A percentile compares a stretch with the other conserved stretches of the same genome.
Evolutionary conservation across 2,329 filamentous ascomycete species (phyloP).

Genomic region (Lecanicillium sp.): DNA sequence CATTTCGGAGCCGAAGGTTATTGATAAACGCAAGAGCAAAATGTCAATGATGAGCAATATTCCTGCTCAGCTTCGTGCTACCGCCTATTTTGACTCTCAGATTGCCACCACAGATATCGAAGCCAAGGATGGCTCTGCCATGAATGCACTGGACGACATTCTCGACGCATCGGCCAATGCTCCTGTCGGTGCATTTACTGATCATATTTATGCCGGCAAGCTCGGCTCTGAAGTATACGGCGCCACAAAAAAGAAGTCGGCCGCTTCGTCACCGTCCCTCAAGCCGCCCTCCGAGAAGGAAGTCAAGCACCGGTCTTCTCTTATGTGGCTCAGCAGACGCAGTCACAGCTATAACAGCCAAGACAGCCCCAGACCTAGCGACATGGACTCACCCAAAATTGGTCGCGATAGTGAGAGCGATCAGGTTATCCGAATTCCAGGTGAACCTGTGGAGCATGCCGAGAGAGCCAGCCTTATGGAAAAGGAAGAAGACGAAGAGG

Average conservation of each 20-base stretch:
- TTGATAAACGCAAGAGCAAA: slow-evolving; percentile 29
- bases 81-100: slow-evolving; percentile 77
- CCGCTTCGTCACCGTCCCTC: slow-evolving; percentile 23
- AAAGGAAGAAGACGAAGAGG: slow-evolving; percentile 39
- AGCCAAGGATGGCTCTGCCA: slow-evolving; percentile 72
- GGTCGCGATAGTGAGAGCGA: slow-evolving; percentile 13
- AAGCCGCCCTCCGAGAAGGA: slow-evolving; percentile 20
- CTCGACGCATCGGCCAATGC: slow-evolving; percentile 83
- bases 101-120: slow-evolving; percentile 46
- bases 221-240: slow-evolving; percentile 73
- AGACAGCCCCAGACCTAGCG: slow-evolving; percentile 22
- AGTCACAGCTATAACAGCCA: slow-evolving; percentile 26
- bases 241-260: slow-evolving; percentile 41
- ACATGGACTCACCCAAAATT: slow-evolving; percentile 1
- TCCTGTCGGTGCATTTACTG: slow-evolving; percentile 85
- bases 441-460: slow-evolving; percentile 14
- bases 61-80: slow-evolving; percentile 83
- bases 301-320: slow-evolving; percentile 42
- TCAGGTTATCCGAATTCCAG: slow-evolving; percentile 15
- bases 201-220: slow-evolving; percentile 75
- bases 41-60: slow-evolving; percentile 37
- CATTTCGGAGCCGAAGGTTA: slow-evolving; percentile 25
- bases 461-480: slow-evolving; percentile 24
- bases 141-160: slow-evolving; percentile 83
- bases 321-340: slow-evolving; percentile 42